Evolutionary conservation across 371 early-diverging fungal genomes (phyloP).

Genomic region (Blyttiomyces sp.): DNA sequence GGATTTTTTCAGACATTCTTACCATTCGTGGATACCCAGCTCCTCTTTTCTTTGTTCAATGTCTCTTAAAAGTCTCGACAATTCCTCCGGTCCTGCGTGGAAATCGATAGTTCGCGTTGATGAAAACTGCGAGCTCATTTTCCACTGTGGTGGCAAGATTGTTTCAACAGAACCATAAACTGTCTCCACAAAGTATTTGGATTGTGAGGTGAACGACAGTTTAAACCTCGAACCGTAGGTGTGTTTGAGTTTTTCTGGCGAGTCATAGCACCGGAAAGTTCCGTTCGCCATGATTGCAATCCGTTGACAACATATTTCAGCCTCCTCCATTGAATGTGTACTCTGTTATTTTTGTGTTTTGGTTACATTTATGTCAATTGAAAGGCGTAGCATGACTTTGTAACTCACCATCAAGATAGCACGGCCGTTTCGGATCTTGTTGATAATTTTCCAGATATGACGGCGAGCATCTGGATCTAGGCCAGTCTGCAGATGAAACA

Average conservation of each 20-base stretch:
- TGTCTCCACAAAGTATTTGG: too few species aligned
- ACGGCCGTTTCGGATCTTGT: conserved; percentile 46
- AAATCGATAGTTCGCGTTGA: too few species aligned
- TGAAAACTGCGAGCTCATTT: too few species aligned
- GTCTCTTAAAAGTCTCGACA: too few species aligned
- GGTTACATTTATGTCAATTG: not conserved
- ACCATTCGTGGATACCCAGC: too few species aligned
- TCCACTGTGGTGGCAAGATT: too few species aligned
- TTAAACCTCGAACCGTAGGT: conserved; percentile 71
- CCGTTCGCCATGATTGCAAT: conserved; percentile 76
- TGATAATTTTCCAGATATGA: conserved; percentile 63
- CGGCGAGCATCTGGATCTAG: conserved; percentile 66
- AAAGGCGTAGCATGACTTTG: not conserved
- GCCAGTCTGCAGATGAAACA: conserved; percentile 32
- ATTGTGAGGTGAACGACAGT: conserved; percentile 53
- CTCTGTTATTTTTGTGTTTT: not conserved
- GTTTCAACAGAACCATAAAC: too few species aligned
- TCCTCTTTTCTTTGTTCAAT: too few species aligned
- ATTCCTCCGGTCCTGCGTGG: too few species aligned
- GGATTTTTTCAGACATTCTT: too few species aligned
- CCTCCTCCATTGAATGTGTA: conserved; percentile 64
- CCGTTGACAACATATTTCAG: conserved; percentile 52
- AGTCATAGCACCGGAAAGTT: conserved; percentile 60
- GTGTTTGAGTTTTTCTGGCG: conserved; percentile 61
- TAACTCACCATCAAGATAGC: conserved; percentile 52